phyloP scores from a whole-genome alignment of 2,329 filamentous ascomycete genomes.

The Trichophyton rubrum region DNA sequence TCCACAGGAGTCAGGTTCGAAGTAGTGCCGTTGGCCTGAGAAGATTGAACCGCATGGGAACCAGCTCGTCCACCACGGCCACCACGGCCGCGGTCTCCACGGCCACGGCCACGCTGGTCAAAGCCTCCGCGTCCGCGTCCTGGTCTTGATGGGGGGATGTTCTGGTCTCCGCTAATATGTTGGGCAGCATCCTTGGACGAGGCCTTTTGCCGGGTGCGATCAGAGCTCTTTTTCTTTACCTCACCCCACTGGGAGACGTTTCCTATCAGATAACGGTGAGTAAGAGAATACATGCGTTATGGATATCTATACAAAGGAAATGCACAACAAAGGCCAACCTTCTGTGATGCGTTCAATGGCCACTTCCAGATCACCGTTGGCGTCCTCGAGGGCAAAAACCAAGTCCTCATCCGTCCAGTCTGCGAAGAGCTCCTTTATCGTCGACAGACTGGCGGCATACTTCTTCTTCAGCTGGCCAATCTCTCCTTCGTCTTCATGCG shows the following conservation, averaged over 20 bases:
- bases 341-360: slow-evolving; percentile 41
- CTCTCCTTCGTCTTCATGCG: slow-evolving; percentile 73
- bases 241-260: slow-evolving; percentile 42
- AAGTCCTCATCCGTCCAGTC: slow-evolving; percentile 94
- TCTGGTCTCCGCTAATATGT: slow-evolving; percentile 23
- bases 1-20: slow-evolving; percentile 8
- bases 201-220: slow-evolving; percentile 34
- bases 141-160: slow-evolving; percentile 25
- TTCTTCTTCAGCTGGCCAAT: slow-evolving; percentile 84
- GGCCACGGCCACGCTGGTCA: slow-evolving; percentile 35
- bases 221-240: slow-evolving; percentile 40
- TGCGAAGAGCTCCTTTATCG: slow-evolving; percentile 85
- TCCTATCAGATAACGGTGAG: slow-evolving; percentile 21
- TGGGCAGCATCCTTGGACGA: slow-evolving; percentile 28
- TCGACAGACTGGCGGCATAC: slow-evolving; percentile 64
- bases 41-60: slow-evolving; percentile 27
- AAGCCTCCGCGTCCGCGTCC: slow-evolving; percentile 37
- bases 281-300: not conserved
- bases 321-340: slow-evolving; percentile 23
- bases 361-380: slow-evolving; percentile 36
- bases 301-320: not conserved
- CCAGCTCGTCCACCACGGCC: slow-evolving; percentile 35
- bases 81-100: slow-evolving; percentile 38
- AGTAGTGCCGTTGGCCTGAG: slow-evolving; percentile 12
- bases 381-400: slow-evolving; percentile 80